Evolutionary conservation across 1,284 basidiomycete genomes (phyloP), one percentile per base, ranked within the genome.

Genomic region (Naganishia sp.): DNA sequence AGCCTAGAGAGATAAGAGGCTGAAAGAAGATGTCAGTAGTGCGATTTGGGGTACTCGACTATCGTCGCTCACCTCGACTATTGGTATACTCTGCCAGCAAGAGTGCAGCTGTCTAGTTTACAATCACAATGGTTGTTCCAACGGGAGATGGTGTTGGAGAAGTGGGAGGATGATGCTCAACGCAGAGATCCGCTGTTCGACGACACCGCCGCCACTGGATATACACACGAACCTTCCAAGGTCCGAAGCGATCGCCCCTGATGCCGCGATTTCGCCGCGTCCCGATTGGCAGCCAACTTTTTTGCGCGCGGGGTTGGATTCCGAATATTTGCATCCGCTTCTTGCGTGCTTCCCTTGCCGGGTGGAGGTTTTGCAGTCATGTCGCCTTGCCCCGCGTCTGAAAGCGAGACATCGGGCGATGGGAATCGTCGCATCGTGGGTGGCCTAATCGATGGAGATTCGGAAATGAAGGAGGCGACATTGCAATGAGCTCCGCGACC

Each of bases 321-420:
- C 58, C 58, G 58, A 61, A 61, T 61, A 61, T 57, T 46, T 57
- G 58, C 58, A 61, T 61, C 58, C 58, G 58, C n/a, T 51, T 39
- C 47, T 61, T 61, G 58, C 58, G 58, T 61, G 58, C 58, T 61
- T 23, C n/a, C 18, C 18, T 39, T 35, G 31, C 51, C 15, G 17
- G 35, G 35, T 39, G 35, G 35, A 39, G 35, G 35, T 39, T 13
- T 23, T 17, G 15, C 45, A 47, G 45, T 47, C 45, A 47, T 23
- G n/a, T 47, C 35, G 35, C 52, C 31, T 54, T 31, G 32, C 52
- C 52, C 28, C 31, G 32, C 18, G 35, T 21, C 51, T 31, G 15
- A 52, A 21, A 50, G 18, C 18, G 45, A n/a, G 45, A 28, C 49
- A 50, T 50, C 49, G 49, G 49, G 49, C 49, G 49, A 50, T 50